Evolutionary conservation across 2,329 filamentous ascomycete species (phyloP).

Genomic region (Pseudocercospora crystallina): DNA sequence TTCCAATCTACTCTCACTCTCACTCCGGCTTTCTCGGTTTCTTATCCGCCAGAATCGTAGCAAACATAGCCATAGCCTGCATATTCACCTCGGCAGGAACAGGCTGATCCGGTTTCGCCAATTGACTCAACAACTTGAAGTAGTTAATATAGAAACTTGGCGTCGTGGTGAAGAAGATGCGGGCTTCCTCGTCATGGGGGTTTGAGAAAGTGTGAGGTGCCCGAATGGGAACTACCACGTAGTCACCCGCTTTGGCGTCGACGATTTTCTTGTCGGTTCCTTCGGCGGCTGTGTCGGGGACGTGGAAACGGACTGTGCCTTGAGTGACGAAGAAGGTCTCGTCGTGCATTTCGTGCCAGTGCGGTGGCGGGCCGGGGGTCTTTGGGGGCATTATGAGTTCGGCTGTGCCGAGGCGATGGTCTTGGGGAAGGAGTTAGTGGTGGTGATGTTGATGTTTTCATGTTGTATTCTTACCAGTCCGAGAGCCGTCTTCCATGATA

Average conservation of each 20-base stretch:
- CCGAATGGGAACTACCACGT: slow-evolving; percentile 55
- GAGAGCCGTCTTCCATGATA: slow-evolving; percentile 53
- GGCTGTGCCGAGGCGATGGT: slow-evolving; percentile 51
- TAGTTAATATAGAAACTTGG: slow-evolving; percentile 60
- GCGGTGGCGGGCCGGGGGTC: slow-evolving; percentile 49
- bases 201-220: slow-evolving; percentile 59
- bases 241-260: slow-evolving; percentile 55
- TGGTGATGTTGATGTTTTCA: neutral
- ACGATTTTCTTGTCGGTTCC: slow-evolving; percentile 40
- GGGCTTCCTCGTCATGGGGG: slow-evolving; percentile 53
- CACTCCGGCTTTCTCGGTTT: slow-evolving; percentile 35
- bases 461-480: slow-evolving; percentile 40
- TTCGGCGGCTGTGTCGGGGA: slow-evolving; percentile 34
- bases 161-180: slow-evolving; percentile 59
- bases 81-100: slow-evolving; percentile 51
- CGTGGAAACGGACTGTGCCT: slow-evolving; percentile 54
- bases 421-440: slow-evolving; percentile 24
- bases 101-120: slow-evolving; percentile 46
- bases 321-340: slow-evolving; percentile 57
- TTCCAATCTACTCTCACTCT: neutral
- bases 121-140: slow-evolving; percentile 52
- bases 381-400: slow-evolving; percentile 52
- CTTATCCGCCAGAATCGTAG: slow-evolving; percentile 48
- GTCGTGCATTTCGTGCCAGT: slow-evolving; percentile 61
- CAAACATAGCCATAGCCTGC: slow-evolving; percentile 52